Evolutionary conservation across 106 monocot species (phyloP).

Genomic region (Acorus gramineus): DNA sequence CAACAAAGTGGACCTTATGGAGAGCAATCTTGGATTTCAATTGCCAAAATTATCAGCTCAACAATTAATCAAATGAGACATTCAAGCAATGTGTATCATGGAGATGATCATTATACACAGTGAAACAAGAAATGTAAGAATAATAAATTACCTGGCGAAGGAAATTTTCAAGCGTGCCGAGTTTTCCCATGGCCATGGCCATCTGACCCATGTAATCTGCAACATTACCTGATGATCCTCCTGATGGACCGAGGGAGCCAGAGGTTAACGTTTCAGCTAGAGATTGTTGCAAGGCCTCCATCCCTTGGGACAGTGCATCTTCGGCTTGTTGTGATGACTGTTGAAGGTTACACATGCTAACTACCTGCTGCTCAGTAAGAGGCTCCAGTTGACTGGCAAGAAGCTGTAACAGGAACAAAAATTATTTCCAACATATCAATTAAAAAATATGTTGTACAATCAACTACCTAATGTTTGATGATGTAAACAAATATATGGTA

Average conservation of each 20-base stretch:
- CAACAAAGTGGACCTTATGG: no score
- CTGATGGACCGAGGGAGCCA: conserved; percentile 32
- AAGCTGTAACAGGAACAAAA: conserved; percentile 16
- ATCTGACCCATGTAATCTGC: conserved; percentile 18
- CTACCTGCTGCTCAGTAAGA: conserved; percentile 35
- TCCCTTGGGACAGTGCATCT: conserved; percentile 11
- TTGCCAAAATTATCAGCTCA: no score
- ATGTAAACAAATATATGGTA: no score
- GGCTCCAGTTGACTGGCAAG: conserved; percentile 37
- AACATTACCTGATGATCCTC: conserved; percentile 37
- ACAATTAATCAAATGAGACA: no score
- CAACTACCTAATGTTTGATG: no score
- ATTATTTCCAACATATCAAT: no score
- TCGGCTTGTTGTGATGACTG: conserved; percentile 45
- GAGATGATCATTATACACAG: no score
- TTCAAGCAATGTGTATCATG: no score
- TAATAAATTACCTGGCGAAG: conserved; percentile 29
- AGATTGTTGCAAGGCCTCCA: conserved; percentile 40
- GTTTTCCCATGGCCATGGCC: no score
- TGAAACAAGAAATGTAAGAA: not conserved
- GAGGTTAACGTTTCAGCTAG: conserved; percentile 37
- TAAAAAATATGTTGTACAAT: no score
- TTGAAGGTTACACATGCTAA: conserved; percentile 24
- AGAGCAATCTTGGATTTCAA: no score
- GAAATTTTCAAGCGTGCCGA: conserved; percentile 47